Evolutionary conservation across 257 asterid species (phyloP).

Genomic region (Capsicum baccatum): DNA sequence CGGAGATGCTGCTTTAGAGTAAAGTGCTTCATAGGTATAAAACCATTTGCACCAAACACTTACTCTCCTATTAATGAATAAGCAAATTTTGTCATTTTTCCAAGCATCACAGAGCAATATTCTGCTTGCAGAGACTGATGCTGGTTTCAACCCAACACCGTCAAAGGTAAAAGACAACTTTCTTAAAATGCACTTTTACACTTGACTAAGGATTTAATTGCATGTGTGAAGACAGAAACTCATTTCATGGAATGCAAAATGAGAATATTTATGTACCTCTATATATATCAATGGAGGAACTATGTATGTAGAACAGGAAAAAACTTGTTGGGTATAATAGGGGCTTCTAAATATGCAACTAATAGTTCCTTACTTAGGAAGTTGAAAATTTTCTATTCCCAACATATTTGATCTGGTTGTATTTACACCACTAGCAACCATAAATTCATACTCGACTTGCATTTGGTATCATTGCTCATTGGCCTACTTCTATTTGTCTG

Average conservation of each 20-base stretch:
- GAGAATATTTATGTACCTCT: neutral
- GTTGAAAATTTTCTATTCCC: neutral
- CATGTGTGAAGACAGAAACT: neutral
- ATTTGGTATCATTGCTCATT: constrained; percentile 1
- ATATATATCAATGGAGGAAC: constrained; percentile 6
- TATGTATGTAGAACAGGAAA: neutral
- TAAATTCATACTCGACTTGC: neutral
- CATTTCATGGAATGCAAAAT: constrained; percentile 13
- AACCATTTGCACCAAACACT: neutral
- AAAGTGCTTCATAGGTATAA: constrained; percentile 77
- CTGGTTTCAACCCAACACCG: constrained; percentile 79
- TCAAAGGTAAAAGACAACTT: constrained; percentile 56
- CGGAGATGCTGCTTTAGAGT: constrained; percentile 66
- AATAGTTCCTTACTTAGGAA: neutral
- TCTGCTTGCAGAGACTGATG: constrained; percentile 69
- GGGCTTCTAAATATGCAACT: neutral
- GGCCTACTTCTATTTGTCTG: neutral
- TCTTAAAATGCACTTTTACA: neutral
- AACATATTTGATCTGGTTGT: neutral
- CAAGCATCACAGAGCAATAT: constrained; percentile 19
- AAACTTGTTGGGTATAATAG: neutral
- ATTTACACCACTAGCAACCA: neutral
- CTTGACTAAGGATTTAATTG: neutral
- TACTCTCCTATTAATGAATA: neutral
- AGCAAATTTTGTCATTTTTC: neutral